Evolutionary conservation across 2,329 filamentous ascomycete genomes (phyloP), one percentile per base, ranked within the genome.

Genomic region (Aspergillus sp.): DNA sequence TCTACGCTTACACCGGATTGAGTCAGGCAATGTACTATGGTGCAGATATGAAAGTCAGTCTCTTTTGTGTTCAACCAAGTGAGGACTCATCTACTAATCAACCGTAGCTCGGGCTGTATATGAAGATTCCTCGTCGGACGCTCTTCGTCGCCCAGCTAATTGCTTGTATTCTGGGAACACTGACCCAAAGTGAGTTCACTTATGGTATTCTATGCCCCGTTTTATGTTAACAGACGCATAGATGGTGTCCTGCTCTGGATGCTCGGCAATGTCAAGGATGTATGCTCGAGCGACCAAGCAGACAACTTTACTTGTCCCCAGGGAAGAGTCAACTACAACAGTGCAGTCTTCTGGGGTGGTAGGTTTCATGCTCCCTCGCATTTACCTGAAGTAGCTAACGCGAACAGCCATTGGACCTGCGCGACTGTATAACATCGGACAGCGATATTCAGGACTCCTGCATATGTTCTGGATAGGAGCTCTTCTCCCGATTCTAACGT

Each of bases 401-500:
- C 3, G 6, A 3, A 30, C 10, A 42, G 70, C 74, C n/a, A 74
- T 82, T 13, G 79, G 80, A 1, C 80, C 79, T 0, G 65, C 68
- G 1, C 70, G 78, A 13, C 68, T 80, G 2, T 80, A 78, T 64
- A 74, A 71, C 3, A 65, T 66, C 11, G 78, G 77, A 4, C 66
- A 69, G 44, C 77, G 79, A 36, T 80, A 80, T 60, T 73, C 71
- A 2, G 61, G 68, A 0, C 63, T 81, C 19, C 61, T 80, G 16
- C 76, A 79, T 55, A 79, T 80, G 60, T 80, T 80, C 67, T 79
- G 76, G 73, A 76, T 81, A 16, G 79, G 73, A 7, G 68, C 0
- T 53, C 74, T 47, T 10, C 51, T 54, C 8, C 62, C 61, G 1
- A 17, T 64, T 1, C 30, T 62, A 14, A 64, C 60, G 1, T 64